Evolutionary conservation across 176 grass and related monocot species (phyloP).

Genomic region (Oryza glaberrima): DNA sequence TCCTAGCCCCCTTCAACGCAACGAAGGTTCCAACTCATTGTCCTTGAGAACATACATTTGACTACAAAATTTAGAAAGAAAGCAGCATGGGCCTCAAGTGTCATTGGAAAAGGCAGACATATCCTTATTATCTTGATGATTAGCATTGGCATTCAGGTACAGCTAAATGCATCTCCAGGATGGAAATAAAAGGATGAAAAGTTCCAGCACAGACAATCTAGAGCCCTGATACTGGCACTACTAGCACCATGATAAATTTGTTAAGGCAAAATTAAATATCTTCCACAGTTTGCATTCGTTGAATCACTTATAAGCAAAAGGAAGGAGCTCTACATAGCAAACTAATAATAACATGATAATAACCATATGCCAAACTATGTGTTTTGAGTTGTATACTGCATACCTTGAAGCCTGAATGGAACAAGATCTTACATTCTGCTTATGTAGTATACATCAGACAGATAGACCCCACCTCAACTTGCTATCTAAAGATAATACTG

Average conservation of each 20-base stretch:
- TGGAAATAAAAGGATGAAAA: not conserved
- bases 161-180: conserved; percentile 20
- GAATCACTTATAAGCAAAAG: too few species aligned
- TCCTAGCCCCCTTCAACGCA: conserved; percentile 5
- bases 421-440: conserved; percentile 15
- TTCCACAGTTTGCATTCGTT: too few species aligned
- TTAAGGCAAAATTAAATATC: too few species aligned
- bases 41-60: conserved; percentile 13
- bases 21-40: conserved; percentile 13
- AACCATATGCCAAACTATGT: not conserved
- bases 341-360: not conserved
- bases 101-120: not conserved
- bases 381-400: not conserved
- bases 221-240: not conserved
- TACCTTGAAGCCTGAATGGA: not conserved
- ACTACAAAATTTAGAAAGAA: not conserved
- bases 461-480: conserved; percentile 2
- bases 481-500: not conserved
- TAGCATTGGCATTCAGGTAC: conserved; percentile 18
- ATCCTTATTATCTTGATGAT: not conserved
- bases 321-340: not conserved
- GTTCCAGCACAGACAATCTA: not conserved
- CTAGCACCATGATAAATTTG: not conserved
- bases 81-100: not conserved
- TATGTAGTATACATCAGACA: not conserved